Base-by-base conservation (phyloP, 805 yeast genomes). In the Candida ulmi region DNA sequence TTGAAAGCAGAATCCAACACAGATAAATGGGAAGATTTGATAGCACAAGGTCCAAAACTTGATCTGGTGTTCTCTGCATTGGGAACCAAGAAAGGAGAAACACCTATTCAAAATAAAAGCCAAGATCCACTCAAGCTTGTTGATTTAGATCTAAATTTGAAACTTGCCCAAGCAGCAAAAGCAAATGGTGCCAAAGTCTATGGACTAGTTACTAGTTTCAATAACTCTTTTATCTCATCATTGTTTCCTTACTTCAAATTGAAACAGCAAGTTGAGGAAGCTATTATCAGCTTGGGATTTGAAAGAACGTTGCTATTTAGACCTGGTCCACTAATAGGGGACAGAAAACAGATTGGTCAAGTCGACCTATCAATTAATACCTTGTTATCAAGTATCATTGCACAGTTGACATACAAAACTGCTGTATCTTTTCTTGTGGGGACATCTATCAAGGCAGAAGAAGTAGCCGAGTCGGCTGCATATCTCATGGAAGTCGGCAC, bases 241-340 rank as follows among this genome's bases (percentile, higher is more conserved):
- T 48, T 52, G 11, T 66, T 83, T 27, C 70, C 78, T 5, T 88
- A 88, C 50, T 45, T 74, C 30, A 66, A 66, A 42, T 66, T 81
- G 57, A 88, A 88, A 57, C 95, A 91, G 16, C 71, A 77, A 37
- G 64, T 82, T 35, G 96, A 88, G 54, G 70, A 77, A 30, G 88
- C 76, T 21, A 60, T 88, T 5, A 57, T 66, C 30, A 76, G 64
- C 0, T 62, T 87, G 40, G 67, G 66, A 25, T 88, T 87, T 58
- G 78, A 78, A 15, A 68, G 76, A 35, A 77, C 88, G 2, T 71
- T 86, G 33, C 80, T 88, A 42, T 60, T 88, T 39, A 71, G 86
- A 48, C 96, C 96, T 0, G 95, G 95, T 4, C 60, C 70, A 1
- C 64, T 87, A 15, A 39, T 52, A 17, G 66, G 65, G 5, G 43